Conservation (phyloP, 2,329 filamentous ascomycete genomes). For the Chaetomium sp. region DNA sequence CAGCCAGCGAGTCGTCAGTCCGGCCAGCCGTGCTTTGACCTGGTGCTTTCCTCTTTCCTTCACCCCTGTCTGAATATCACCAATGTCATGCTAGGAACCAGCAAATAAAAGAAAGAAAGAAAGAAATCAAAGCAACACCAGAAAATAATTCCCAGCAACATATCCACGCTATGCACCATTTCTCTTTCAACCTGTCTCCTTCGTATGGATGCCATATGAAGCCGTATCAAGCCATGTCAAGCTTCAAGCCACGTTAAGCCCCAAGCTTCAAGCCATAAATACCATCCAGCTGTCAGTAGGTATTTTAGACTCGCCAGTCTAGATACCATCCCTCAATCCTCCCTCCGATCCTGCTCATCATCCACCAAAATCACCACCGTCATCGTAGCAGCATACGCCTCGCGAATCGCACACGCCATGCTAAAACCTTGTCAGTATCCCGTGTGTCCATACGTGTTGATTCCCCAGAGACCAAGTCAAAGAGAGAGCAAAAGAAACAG, state of each 20-base stretch:
- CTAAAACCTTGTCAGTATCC: constrained; percentile 34
- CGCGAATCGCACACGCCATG: constrained; percentile 66
- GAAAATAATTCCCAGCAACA: background rate
- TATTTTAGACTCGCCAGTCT: too few relatives aligned
- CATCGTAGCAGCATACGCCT: constrained; percentile 67
- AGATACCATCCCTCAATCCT: constrained; percentile 22
- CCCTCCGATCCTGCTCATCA: constrained; percentile 40
- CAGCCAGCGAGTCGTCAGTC: too few relatives aligned
- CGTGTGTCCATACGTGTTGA: too few relatives aligned
- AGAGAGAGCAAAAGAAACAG: background rate
- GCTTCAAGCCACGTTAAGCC: too few relatives aligned
- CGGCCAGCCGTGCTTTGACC: too few relatives aligned
- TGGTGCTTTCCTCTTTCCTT: too few relatives aligned
- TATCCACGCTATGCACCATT: constrained; percentile 1
- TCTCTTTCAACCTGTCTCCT: background rate
- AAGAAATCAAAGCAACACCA: background rate
- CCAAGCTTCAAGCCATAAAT: too few relatives aligned
- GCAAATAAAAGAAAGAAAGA: background rate
- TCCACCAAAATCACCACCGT: constrained; percentile 66
- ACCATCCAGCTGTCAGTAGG: too few relatives aligned
- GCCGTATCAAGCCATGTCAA: background rate
- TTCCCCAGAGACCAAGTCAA: too few relatives aligned
- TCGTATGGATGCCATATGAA: background rate
- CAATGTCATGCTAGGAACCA: too few relatives aligned
- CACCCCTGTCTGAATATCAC: too few relatives aligned